These are phyloP conservation scores for Ochetophila trinervis DNA, from an alignment of 306 rosid species.

Conservation along the genomic window DNA sequence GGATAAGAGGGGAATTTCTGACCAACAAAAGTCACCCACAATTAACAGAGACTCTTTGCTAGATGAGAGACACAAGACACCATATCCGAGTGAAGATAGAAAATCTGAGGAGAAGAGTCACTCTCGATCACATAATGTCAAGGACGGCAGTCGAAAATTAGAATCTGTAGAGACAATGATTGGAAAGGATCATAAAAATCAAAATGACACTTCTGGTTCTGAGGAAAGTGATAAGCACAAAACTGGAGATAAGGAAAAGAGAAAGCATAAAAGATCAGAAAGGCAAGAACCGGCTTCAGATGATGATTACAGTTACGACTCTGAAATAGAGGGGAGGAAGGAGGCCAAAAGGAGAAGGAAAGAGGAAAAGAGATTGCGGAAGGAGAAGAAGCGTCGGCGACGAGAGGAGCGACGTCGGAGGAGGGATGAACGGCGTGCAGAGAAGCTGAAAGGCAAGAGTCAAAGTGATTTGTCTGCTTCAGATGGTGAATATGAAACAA, in stretches of 20 bases:
- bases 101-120: constrained; percentile 46
- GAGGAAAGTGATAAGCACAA: constrained; percentile 60
- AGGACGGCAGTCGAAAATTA: constrained; percentile 35
- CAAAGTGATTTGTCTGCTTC: constrained; percentile 48
- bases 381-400: constrained; percentile 78
- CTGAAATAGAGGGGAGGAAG: constrained; percentile 71
- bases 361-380: constrained; percentile 77
- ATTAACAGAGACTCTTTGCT: constrained; percentile 35
- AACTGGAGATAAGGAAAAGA: constrained; percentile 55
- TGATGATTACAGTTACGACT: constrained; percentile 62
- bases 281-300: constrained; percentile 56
- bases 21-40: constrained; percentile 40
- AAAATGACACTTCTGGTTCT: constrained; percentile 48
- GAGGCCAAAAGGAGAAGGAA: constrained; percentile 76
- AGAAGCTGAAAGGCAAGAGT: constrained; percentile 68
- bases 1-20: constrained; percentile 40
- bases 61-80: constrained; percentile 41
- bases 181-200: constrained; percentile 41
- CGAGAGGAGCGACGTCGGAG: constrained; percentile 74
- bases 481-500: constrained; percentile 47
- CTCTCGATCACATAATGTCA: constrained; percentile 33
- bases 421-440: constrained; percentile 74
- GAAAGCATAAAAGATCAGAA: constrained; percentile 78
- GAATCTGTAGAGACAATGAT: constrained; percentile 34
- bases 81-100: constrained; percentile 40